Evolutionary conservation across 345 rosid species (phyloP), one percentile per base, ranked within the genome.

Genomic region (Eucalyptus grandis): DNA sequence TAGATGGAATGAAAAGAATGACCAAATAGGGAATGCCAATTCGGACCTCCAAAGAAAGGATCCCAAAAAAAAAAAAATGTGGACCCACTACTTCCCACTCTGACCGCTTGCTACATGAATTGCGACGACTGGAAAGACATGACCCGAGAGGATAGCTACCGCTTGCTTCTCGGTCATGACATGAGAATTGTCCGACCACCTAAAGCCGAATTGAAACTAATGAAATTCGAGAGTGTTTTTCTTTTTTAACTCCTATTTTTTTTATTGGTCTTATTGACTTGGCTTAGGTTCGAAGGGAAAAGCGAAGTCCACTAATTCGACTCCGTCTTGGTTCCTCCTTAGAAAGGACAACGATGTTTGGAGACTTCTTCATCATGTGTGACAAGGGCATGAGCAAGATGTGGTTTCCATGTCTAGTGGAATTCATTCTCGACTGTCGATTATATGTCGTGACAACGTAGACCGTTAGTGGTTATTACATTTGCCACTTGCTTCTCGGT

Each of bases 361-460:
- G 34, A 2, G 40, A 14, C 40, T 60, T 14, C 3, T 14, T 65
- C 37, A 2, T 65, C 1, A 14, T 4, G 43, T 2, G 80, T 4
- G 37, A 58, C 7, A 31, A 67, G 40, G 77, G 16, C 77, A n/a
- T 1, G 10, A n/a, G 4, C 22, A 40, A 67, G 77, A 67, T 16
- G 17, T 16, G 77, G 9, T 67, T 30, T 7, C 40, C 34, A 15
- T 14, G 34, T 14, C 34, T 6, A 7, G 72, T 16, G 34, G 16
- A 14, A 65, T 30, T 65, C 72, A 30, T 65, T 67, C 43, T 15
- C 40, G 2, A 65, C 72, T 10, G 8, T 30, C 4, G 10, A n/a
- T 65, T n/a, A n/a, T n/a, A 31, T 14, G 10, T n/a, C 2, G 11
- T n/a, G 72, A n/a, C 0, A 2, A n/a, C 2, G 0, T 0, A 10